Conservation (phyloP, 2,329 filamentous ascomycete genomes). For the Pyrenochaeta sp. region DNA sequence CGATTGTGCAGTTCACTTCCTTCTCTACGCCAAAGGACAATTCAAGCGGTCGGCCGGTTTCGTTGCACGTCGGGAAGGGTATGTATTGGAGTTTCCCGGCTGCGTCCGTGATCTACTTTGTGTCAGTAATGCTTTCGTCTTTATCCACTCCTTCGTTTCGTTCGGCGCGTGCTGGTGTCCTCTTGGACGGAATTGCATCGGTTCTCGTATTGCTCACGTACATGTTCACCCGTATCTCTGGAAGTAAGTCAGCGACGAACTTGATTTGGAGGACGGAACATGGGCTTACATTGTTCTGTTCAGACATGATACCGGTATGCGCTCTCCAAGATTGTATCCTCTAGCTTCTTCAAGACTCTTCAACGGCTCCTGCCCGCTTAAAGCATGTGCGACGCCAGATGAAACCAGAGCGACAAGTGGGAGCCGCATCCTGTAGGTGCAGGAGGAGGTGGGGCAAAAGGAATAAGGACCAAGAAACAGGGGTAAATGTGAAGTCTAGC, state of each 20-base stretch:
- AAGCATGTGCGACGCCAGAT: constrained; percentile 44
- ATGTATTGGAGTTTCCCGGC: constrained; percentile 88
- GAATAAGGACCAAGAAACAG: no score
- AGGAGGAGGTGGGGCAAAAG: no score
- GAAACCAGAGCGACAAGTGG: neutral
- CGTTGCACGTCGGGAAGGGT: constrained; percentile 88
- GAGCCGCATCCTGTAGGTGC: neutral
- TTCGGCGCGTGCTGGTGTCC: neutral
- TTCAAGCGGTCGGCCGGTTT: constrained; percentile 81
- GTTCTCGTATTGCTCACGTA: constrained; percentile 42
- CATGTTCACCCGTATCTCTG: constrained; percentile 87
- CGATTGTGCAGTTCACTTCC: constrained; percentile 84
- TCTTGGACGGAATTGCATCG: no score
- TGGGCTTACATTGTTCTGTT: constrained; percentile 58
- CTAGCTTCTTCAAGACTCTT: constrained; percentile 41
- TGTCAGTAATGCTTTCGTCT: constrained; percentile 4
- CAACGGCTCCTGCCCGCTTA: constrained; percentile 52
- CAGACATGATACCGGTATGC: constrained; percentile 60
- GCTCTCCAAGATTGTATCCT: constrained; percentile 57
- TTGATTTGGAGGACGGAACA: neutral
- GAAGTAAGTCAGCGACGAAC: constrained; percentile 11
- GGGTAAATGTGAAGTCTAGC: neutral
- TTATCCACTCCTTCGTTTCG: neutral
- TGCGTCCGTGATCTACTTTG: constrained; percentile 71
- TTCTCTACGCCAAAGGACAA: constrained; percentile 83